phyloP scores from a whole-genome alignment of 495 filamentous ascomycete species.

The Friedmanniomyces simplex region DNA sequence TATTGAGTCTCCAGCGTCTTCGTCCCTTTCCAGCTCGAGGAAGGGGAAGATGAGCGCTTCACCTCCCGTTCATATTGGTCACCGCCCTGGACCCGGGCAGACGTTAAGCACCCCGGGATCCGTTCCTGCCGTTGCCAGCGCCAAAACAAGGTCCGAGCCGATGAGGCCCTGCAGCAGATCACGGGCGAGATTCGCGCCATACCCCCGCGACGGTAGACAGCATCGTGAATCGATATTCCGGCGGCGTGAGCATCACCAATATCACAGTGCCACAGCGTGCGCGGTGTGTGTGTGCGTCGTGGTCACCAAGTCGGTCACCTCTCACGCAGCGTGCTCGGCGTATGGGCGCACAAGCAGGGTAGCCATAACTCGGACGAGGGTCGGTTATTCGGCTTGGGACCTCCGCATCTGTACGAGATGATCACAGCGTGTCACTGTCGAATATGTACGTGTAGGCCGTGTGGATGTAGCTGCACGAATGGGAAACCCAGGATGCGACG shows the following conservation, averaged over 20 bases:
- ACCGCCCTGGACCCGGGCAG: neutral
- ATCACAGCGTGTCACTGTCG: neutral
- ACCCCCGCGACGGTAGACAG: neutral
- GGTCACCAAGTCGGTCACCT: neutral
- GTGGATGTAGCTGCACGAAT: neutral
- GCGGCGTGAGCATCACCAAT: neutral
- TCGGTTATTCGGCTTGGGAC: neutral
- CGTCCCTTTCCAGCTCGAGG: neutral
- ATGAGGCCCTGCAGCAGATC: neutral
- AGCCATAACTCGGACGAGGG: neutral
- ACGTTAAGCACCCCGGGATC: neutral
- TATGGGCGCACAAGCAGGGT: neutral
- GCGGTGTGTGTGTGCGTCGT: neutral
- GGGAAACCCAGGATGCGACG: neutral
- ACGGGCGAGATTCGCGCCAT: neutral
- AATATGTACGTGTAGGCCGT: neutral
- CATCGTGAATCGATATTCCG: neutral
- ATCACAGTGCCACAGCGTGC: neutral
- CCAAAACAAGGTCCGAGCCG: slow-evolving; percentile 1
- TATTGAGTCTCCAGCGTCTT: neutral
- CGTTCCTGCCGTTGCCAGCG: neutral
- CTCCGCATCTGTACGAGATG: neutral
- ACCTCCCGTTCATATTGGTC: neutral
- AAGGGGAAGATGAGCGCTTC: neutral
- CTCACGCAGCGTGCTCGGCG: neutral